Conservation (phyloP, 1,284 basidiomycete species). For the Microbotryum violaceum region DNA sequence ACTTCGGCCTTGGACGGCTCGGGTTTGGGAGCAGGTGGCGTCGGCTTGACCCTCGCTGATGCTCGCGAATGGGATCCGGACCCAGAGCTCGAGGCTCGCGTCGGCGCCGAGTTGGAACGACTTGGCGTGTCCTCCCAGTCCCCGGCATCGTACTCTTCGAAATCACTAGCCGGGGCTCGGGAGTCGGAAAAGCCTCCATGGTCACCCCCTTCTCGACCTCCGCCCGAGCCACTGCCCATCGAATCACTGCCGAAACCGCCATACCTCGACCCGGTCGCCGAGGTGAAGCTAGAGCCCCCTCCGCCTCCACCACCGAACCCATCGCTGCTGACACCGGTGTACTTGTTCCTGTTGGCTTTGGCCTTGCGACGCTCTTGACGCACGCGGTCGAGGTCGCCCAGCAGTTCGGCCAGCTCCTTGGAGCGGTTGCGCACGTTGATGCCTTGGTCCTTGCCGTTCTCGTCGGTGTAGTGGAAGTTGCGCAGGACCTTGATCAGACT, state of each 20-base stretch:
- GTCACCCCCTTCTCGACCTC: slow-evolving; percentile 43
- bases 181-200: slow-evolving; percentile 15
- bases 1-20: slow-evolving; percentile 49
- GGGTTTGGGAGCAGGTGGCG: slow-evolving; percentile 42
- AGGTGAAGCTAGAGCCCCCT: slow-evolving; percentile 41
- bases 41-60: slow-evolving; percentile 38
- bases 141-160: slow-evolving; percentile 94
- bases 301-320: slow-evolving; percentile 52
- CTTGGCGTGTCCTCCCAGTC: slow-evolving; percentile 63
- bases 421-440: slow-evolving; percentile 94
- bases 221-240: slow-evolving; percentile 43
- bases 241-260: slow-evolving; percentile 74
- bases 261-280: slow-evolving; percentile 50
- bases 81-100: slow-evolving; percentile 42
- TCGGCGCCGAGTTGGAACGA: slow-evolving; percentile 3
- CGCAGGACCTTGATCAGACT: slow-evolving; percentile 95
- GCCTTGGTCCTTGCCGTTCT: slow-evolving; percentile 98
- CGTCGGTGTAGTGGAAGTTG: slow-evolving; percentile 97
- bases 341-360: slow-evolving; percentile 86
- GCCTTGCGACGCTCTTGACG: slow-evolving; percentile 85
- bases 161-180: slow-evolving; percentile 41
- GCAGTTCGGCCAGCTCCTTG: slow-evolving; percentile 79
- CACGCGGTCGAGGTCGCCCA: slow-evolving; percentile 86
- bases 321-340: slow-evolving; percentile 76
- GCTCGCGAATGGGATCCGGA: slow-evolving; percentile 29